Base-by-base conservation (phyloP, 768 basidiomycete genomes). In the Tylopilus balloui region DNA sequence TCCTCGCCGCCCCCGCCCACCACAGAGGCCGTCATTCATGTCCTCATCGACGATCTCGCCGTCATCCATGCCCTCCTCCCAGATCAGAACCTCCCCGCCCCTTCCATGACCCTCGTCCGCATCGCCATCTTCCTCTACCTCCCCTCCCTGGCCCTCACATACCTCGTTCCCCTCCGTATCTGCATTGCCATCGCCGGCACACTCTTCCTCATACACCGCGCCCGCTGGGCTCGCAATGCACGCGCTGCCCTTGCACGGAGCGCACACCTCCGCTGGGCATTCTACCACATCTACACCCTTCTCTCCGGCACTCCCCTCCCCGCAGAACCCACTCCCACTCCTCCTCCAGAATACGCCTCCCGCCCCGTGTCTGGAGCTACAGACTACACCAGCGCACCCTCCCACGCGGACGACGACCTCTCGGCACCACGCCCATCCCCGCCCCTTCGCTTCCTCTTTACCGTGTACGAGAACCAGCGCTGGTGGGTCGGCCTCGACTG, bases 401-500 rank as follows among this genome's bases (percentile, higher is more conserved):
- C 64, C 4, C 32, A 48, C 4, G 9, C 28, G n/a, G 53, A 52
- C 6, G 40, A 44, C 4, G 59, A 56, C 39, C 41, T 42, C 6
- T 50, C 59, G 8, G 27, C 54, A 14, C 65, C 55, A 0, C 55
- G 42, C 21, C 56, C 66, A 4, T 68, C 59, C 1, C 56, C 66
- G 0, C 60, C 65, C 15, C 68, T 86, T 27, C 82, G 86, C 19
- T 93, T 94, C 71, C 76, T 88, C 40, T 94, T 94, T 62, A 90
- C 86, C n/a, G 70, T 94, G 11, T 85, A 90, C 62, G 92, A 96
- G 67, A 95, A 95, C 68, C 92, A 96, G 69, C 78, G 93, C 6
- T 95, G 93, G 93, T 97, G 93, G 93, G 82, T 97, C 80, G 92
- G 88, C 12, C 78, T 97, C 37, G 93, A 96, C 69, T 97, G 90